Evolutionary conservation across 768 basidiomycete species (phyloP).

Genomic region (Cubamyces sp.): DNA sequence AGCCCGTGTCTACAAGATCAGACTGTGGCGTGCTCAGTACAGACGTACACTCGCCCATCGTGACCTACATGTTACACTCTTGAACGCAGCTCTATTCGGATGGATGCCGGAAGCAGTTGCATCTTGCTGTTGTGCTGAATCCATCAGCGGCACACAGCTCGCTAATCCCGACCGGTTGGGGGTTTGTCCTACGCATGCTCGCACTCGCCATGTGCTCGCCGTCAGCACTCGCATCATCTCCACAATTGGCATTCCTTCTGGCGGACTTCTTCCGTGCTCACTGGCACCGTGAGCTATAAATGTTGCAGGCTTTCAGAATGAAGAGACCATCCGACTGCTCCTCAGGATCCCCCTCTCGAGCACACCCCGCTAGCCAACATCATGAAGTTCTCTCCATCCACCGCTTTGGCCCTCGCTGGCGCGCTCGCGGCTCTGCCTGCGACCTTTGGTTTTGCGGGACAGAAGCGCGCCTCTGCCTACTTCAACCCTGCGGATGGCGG

Average conservation of each 20-base stretch:
- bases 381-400: conserved; percentile 22
- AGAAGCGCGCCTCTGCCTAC: conserved; percentile 33
- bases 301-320: background rate
- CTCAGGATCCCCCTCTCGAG: background rate
- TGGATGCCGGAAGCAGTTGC: background rate
- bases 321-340: background rate
- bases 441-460: background rate
- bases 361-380: background rate
- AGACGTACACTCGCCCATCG: too few species aligned
- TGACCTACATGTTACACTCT: background rate
- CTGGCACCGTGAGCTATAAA: conserved; percentile 9
- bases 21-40: too few species aligned
- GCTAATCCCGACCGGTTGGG: conserved; percentile 4
- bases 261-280: background rate
- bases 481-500: conserved; percentile 41
- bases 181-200: background rate
- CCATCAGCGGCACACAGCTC: background rate
- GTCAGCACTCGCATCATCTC: conserved; percentile 13
- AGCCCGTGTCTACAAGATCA: too few species aligned
- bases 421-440: conserved; percentile 10
- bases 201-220: conserved; percentile 11
- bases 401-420: conserved; percentile 20
- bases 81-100: background rate
- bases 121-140: too few species aligned
- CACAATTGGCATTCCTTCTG: background rate